Conservation (phyloP, 1,139 yeast species). For the Meyerozyma guilliermondii region DNA sequence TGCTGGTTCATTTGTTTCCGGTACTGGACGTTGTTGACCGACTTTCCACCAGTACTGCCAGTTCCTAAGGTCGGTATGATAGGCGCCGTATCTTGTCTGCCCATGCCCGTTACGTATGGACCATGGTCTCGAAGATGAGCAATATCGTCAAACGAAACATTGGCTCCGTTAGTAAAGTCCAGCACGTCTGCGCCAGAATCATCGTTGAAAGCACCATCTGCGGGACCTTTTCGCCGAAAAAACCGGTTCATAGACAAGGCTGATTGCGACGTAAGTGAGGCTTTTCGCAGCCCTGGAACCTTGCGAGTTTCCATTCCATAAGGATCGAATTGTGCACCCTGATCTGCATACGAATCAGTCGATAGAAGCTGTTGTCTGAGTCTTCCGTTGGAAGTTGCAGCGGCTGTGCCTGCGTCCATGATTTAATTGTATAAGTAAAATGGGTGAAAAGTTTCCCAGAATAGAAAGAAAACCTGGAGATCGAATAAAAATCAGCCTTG, state of each 20-base stretch:
- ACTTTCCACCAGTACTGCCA: constrained; percentile 13
- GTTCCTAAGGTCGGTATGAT: constrained; percentile 61
- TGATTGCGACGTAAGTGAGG: constrained; percentile 42
- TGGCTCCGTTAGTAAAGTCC: constrained; percentile 31
- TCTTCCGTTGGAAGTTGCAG: constrained; percentile 17
- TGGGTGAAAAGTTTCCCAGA: neutral
- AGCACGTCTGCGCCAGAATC: constrained; percentile 48
- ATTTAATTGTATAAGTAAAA: neutral
- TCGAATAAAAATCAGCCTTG: neutral
- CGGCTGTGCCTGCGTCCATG: constrained; percentile 16
- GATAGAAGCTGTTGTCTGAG: constrained; percentile 32
- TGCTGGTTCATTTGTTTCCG: constrained; percentile 66
- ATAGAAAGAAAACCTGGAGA: neutral
- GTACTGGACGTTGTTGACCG: constrained; percentile 50
- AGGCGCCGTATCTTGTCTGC: constrained; percentile 56
- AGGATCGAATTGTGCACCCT: neutral
- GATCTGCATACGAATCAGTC: constrained; percentile 19
- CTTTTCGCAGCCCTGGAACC: constrained; percentile 21
- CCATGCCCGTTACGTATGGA: constrained; percentile 45
- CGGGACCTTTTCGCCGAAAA: constrained; percentile 36
- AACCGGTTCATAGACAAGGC: constrained; percentile 34
- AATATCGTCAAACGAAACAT: constrained; percentile 59
- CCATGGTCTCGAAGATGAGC: constrained; percentile 61
- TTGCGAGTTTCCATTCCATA: neutral
- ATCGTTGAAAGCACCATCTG: constrained; percentile 38